Conservation (phyloP, 805 yeast genomes). For the Lachancea dasiensis region DNA sequence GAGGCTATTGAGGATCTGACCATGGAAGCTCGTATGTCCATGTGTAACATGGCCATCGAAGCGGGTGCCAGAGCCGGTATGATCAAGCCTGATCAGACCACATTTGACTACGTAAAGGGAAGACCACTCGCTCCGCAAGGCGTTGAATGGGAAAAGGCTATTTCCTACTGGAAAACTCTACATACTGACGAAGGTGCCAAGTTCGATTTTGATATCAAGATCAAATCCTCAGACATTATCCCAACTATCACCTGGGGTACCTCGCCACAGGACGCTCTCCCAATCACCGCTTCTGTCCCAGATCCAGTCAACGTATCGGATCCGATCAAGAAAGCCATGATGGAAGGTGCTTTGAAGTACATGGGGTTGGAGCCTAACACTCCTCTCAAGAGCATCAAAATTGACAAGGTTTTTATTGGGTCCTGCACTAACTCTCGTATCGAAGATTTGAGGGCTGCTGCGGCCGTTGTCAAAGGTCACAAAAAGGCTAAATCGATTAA, state of each 20-base stretch:
- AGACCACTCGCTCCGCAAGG: constrained; percentile 95
- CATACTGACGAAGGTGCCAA: constrained; percentile 84
- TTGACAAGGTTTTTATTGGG: constrained; percentile 96
- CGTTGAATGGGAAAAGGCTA: constrained; percentile 92
- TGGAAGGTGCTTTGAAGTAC: constrained; percentile 86
- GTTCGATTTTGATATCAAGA: constrained; percentile 77
- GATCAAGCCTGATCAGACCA: constrained; percentile 91
- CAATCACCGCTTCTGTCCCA: constrained; percentile 86
- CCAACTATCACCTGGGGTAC: constrained; percentile 99
- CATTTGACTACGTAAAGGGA: constrained; percentile 84
- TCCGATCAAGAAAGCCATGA: constrained; percentile 71
- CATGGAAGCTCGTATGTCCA: constrained; percentile 98
- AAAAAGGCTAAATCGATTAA: constrained; percentile 76
- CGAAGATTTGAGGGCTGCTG: constrained; percentile 95
- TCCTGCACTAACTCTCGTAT: constrained; percentile 97
- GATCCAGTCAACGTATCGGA: constrained; percentile 73
- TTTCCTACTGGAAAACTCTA: constrained; percentile 83
- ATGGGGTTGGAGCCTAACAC: constrained; percentile 87
- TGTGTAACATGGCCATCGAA: constrained; percentile 98
- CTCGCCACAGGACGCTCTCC: constrained; percentile 97
- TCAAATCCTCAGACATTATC: constrained; percentile 76
- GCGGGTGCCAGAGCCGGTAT: constrained; percentile 99
- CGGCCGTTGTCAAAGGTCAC: constrained; percentile 84
- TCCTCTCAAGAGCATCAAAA: constrained; percentile 62
- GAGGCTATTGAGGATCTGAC: constrained; percentile 82